Evolutionary conservation across 192 early-diverging fungal genomes (phyloP).

Genomic region (Entophlyctis luteolus): DNA sequence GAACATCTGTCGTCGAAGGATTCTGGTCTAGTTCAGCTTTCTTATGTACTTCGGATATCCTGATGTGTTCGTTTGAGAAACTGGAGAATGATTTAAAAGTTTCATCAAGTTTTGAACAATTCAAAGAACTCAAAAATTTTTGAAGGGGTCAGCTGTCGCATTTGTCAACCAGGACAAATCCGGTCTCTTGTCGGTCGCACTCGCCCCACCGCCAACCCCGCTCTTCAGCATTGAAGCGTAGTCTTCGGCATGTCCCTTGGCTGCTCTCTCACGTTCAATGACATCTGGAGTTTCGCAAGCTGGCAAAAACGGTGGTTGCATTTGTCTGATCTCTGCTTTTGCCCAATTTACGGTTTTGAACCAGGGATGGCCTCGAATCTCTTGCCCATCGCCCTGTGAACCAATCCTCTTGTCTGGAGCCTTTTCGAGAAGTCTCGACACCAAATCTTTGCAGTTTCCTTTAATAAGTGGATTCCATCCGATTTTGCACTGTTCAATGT

Average conservation of each 20-base stretch:
- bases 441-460: constrained; percentile 34
- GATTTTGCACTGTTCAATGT: constrained; percentile 43
- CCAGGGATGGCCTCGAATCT: constrained; percentile 65
- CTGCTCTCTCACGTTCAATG: constrained; percentile 33
- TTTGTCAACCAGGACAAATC: constrained; percentile 15
- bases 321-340: constrained; percentile 27
- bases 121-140: constrained; percentile 7
- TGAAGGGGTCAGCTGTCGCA: constrained; percentile 7
- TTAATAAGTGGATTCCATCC: constrained; percentile 40
- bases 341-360: constrained; percentile 63
- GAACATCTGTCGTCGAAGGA: too few relatives aligned
- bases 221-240: constrained; percentile 17
- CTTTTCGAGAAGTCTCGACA: constrained; percentile 32
- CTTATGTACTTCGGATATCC: too few relatives aligned
- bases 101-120: too few relatives aligned
- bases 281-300: constrained; percentile 37
- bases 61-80: too few relatives aligned
- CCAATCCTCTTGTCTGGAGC: constrained; percentile 39
- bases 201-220: not conserved
- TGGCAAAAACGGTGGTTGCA: constrained; percentile 39
- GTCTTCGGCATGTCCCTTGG: constrained; percentile 25
- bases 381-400: constrained; percentile 33
- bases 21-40: too few relatives aligned
- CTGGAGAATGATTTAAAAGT: too few relatives aligned
- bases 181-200: not conserved